Conservation (phyloP, 306 rosid genomes). For the Castanospermum australe region DNA sequence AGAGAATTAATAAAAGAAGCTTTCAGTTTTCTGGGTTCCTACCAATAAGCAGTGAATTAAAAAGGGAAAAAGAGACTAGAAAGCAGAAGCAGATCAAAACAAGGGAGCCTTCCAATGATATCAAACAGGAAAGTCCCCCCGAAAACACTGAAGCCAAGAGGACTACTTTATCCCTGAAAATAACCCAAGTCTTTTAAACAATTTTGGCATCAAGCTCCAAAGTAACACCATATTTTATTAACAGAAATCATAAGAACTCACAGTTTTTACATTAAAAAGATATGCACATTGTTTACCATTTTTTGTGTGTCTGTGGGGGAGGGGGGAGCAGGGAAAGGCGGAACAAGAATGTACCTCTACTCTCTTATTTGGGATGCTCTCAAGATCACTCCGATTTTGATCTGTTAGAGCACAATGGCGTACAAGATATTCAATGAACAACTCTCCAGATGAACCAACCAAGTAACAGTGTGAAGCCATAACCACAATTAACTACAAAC, state of each 20-base stretch:
- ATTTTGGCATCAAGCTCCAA: conserved; percentile 3
- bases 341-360: conserved; percentile 61
- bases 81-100: conserved; percentile 13
- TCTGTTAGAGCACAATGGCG: conserved; percentile 80
- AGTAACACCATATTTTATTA: neutral
- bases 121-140: neutral
- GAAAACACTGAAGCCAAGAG: neutral
- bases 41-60: too few species aligned
- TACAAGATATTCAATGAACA: conserved; percentile 86
- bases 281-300: neutral
- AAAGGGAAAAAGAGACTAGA: conserved; percentile 4
- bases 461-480: conserved; percentile 98
- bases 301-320: neutral
- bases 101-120: conserved; percentile 9
- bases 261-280: neutral
- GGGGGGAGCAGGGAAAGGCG: neutral
- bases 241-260: neutral
- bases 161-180: neutral
- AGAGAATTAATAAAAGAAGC: too few species aligned
- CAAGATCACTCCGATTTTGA: conserved; percentile 48
- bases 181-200: neutral
- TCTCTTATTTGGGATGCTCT: conserved; percentile 59
- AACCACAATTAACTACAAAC: conserved; percentile 81
- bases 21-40: too few species aligned
- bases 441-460: conserved; percentile 91